phyloP scores from a whole-genome alignment of 352 stramenopile species.

The Vaucheria bursata region DNA sequence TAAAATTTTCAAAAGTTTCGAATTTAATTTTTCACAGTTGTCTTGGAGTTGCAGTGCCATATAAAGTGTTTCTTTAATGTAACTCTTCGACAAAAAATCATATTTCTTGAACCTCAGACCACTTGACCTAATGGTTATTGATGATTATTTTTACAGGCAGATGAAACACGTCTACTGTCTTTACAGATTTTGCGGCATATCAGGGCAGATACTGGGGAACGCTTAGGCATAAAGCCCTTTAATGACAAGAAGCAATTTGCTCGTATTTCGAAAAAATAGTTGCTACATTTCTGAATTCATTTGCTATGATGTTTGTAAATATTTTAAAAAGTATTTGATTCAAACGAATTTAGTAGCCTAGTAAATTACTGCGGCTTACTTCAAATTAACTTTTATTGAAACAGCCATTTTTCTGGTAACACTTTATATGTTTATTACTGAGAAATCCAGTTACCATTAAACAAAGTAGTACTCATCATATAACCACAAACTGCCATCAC shows the following conservation, averaged over 20 bases:
- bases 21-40: background rate
- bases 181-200: background rate
- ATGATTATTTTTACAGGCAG: background rate
- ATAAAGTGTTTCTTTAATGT: background rate
- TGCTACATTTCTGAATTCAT: no score
- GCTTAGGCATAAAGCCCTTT: conserved; percentile 10
- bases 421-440: no score
- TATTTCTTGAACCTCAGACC: background rate
- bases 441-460: no score
- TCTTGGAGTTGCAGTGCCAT: background rate
- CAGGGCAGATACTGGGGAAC: background rate
- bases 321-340: no score
- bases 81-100: background rate
- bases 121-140: background rate
- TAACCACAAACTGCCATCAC: no score
- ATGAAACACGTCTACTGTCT: background rate
- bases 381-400: no score
- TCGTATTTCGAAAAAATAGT: no score
- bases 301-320: no score
- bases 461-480: no score
- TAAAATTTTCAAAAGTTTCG: conserved; percentile 9
- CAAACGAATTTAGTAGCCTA: no score
- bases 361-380: no score
- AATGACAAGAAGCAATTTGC: conserved; percentile 32
- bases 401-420: no score